A percentile compares a stretch with the other conserved stretches of the same genome.
phyloP scores from a whole-genome alignment of 1,139 yeast species.

The Geotrichum histeridarum region DNA sequence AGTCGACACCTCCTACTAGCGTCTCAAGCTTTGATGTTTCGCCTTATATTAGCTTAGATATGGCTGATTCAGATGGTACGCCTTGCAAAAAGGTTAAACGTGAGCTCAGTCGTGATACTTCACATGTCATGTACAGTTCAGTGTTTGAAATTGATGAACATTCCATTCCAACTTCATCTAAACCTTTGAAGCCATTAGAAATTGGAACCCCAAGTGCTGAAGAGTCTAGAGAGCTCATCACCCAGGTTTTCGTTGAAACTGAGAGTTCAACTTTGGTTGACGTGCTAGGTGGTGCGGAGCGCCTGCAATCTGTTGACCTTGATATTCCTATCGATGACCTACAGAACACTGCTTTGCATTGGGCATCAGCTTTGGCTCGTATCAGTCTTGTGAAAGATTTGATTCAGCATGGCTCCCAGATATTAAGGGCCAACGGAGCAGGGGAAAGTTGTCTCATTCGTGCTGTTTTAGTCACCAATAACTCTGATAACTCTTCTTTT shows the following conservation, averaged over 20 bases:
- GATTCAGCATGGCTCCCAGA: slow-evolving; percentile 59
- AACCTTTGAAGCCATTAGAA: slow-evolving; percentile 50
- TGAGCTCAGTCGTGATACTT: background rate
- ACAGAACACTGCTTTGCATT: slow-evolving; percentile 90
- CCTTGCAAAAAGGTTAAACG: slow-evolving; percentile 3
- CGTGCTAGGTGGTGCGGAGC: slow-evolving; percentile 27
- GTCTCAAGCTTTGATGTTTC: background rate
- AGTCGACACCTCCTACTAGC: slow-evolving; percentile 1
- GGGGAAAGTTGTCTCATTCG: slow-evolving; percentile 91
- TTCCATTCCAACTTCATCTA: slow-evolving; percentile 24
- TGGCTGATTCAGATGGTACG: slow-evolving; percentile 11
- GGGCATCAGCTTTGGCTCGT: slow-evolving; percentile 93
- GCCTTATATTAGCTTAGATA: slow-evolving; percentile 13
- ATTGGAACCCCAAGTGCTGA: slow-evolving; percentile 41
- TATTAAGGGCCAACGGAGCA: slow-evolving; percentile 67
- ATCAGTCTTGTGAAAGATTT: slow-evolving; percentile 66
- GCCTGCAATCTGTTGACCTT: slow-evolving; percentile 30
- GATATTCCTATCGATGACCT: slow-evolving; percentile 87
- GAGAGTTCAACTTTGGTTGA: slow-evolving; percentile 40
- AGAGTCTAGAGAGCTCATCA: slow-evolving; percentile 52
- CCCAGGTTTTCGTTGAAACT: slow-evolving; percentile 50
- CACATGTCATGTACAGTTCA: slow-evolving; percentile 27
- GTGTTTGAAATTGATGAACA: slow-evolving; percentile 27
- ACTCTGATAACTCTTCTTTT: slow-evolving; percentile 71
- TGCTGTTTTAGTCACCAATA: slow-evolving; percentile 83